phyloP scores from a whole-genome alignment of 2,329 filamentous ascomycete species.

The Sclerotiophoma versabilis region DNA sequence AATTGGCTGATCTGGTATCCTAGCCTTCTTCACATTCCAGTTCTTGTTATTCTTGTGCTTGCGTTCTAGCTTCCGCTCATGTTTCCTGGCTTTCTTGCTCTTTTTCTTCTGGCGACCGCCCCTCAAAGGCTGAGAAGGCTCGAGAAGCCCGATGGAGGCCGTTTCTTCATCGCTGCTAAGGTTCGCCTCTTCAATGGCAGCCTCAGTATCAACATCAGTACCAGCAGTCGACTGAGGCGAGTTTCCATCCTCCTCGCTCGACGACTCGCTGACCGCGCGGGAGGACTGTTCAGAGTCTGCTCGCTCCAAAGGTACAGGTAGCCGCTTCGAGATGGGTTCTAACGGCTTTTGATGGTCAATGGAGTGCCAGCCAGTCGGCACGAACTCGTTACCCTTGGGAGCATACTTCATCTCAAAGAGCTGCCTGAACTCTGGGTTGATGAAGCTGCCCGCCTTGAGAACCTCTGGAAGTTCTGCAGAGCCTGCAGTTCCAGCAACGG shows the following conservation, averaged over 20 bases:
- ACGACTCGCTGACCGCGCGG: slow-evolving; percentile 27
- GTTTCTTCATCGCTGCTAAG: slow-evolving; percentile 49
- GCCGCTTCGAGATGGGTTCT: slow-evolving; percentile 61
- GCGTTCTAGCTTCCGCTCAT: slow-evolving; percentile 38
- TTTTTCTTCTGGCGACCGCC: slow-evolving; percentile 43
- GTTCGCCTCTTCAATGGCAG: slow-evolving; percentile 39
- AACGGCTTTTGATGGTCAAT: slow-evolving; percentile 67
- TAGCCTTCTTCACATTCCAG: slow-evolving; percentile 44
- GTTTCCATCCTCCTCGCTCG: slow-evolving; percentile 47
- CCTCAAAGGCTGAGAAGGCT: slow-evolving; percentile 29
- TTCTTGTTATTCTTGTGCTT: slow-evolving; percentile 44
- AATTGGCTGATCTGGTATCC: slow-evolving; percentile 37
- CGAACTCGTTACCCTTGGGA: slow-evolving; percentile 58
- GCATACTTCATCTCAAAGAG: slow-evolving; percentile 81
- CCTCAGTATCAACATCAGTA: slow-evolving; percentile 22
- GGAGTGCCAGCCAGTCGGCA: slow-evolving; percentile 74
- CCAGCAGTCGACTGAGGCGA: slow-evolving; percentile 36
- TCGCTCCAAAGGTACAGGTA: slow-evolving; percentile 42
- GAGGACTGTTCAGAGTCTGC: slow-evolving; percentile 46
- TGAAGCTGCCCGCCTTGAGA: slow-evolving; percentile 61
- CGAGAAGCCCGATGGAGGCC: slow-evolving; percentile 32
- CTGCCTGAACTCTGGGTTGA: slow-evolving; percentile 67
- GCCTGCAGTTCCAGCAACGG: slow-evolving; percentile 24
- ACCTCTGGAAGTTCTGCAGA: slow-evolving; percentile 48
- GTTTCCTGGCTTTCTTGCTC: slow-evolving; percentile 41